phyloP scores from a whole-genome alignment of 306 rosid species.

The Cicer cuneatum region DNA sequence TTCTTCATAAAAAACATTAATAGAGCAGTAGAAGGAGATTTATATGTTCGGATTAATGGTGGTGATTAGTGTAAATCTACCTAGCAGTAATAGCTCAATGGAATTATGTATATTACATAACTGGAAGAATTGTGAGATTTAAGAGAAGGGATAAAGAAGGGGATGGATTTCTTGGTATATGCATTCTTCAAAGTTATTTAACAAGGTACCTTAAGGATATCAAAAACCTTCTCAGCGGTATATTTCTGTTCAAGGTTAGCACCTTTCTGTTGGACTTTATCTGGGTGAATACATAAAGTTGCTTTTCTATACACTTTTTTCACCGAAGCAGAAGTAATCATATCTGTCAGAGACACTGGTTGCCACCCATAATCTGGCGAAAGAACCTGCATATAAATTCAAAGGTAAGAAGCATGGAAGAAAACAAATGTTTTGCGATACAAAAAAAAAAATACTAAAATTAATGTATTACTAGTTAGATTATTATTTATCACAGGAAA shows the following conservation, averaged over 20 bases:
- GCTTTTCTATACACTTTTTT: slow-evolving; percentile 85
- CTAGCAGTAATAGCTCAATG: slow-evolving; percentile 24
- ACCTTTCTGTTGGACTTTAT: slow-evolving; percentile 94
- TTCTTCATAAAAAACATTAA: background rate
- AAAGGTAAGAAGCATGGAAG: slow-evolving; percentile 27
- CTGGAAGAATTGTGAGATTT: slow-evolving; percentile 2
- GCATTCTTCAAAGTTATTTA: slow-evolving; percentile 30
- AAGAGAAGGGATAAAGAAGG: slow-evolving; percentile 9
- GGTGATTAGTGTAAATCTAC: slow-evolving; percentile 27
- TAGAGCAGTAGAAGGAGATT: slow-evolving; percentile 19
- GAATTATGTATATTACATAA: background rate
- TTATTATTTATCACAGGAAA: slow-evolving; percentile 12
- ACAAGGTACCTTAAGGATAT: slow-evolving; percentile 76
- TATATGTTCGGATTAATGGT: slow-evolving; percentile 23
- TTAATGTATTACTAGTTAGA: background rate
- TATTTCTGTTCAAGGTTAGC: slow-evolving; percentile 77
- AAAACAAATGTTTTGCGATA: slow-evolving; percentile 22
- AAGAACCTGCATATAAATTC: slow-evolving; percentile 69
- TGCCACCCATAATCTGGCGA: slow-evolving; percentile 88
- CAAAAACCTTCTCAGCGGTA: slow-evolving; percentile 91
- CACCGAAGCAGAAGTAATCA: slow-evolving; percentile 77
- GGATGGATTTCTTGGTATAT: slow-evolving; percentile 13
- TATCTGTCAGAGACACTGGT: slow-evolving; percentile 75
- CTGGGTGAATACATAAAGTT: slow-evolving; percentile 79
- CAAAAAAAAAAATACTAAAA: background rate